Evolutionary conservation across 495 filamentous ascomycete species (phyloP).

Genomic region (Penicillium waksmanii): DNA sequence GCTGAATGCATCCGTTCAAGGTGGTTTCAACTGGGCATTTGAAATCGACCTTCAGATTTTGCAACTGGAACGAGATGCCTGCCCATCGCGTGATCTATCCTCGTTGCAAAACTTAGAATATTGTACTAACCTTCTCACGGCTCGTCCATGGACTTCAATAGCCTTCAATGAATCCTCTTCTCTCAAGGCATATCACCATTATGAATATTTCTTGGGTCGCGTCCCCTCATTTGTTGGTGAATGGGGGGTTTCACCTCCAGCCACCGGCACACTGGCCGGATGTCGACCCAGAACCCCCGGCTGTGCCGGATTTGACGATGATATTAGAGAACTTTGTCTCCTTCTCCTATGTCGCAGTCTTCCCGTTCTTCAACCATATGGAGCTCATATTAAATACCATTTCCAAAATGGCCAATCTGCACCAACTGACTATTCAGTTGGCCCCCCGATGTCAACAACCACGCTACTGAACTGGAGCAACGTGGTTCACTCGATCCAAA

Average conservation of each 20-base stretch:
- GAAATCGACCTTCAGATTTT: conserved; percentile 40
- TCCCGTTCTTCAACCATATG: conserved; percentile 51
- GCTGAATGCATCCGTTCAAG: conserved; percentile 32
- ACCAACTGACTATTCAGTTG: conserved; percentile 36
- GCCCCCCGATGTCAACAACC: conserved; percentile 35
- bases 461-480: conserved; percentile 41
- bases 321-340: conserved; percentile 30
- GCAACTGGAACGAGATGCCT: conserved; percentile 27
- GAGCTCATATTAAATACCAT: conserved; percentile 39
- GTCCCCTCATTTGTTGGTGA: conserved; percentile 40
- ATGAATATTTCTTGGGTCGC: conserved; percentile 47
- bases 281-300: neutral
- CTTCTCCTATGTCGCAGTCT: conserved; percentile 47
- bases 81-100: neutral
- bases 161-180: conserved; percentile 47
- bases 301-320: conserved; percentile 4
- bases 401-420: conserved; percentile 33
- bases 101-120: conserved; percentile 14
- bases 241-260: conserved; percentile 33
- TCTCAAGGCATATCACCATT: conserved; percentile 47
- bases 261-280: neutral
- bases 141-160: conserved; percentile 39
- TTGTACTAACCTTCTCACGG: conserved; percentile 25
- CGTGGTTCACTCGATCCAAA: conserved; percentile 46
- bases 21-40: conserved; percentile 47